Evolutionary conservation across 2,329 filamentous ascomycete species (phyloP), one percentile per base, ranked within the genome.

Genomic region (Penicillium sp.): DNA sequence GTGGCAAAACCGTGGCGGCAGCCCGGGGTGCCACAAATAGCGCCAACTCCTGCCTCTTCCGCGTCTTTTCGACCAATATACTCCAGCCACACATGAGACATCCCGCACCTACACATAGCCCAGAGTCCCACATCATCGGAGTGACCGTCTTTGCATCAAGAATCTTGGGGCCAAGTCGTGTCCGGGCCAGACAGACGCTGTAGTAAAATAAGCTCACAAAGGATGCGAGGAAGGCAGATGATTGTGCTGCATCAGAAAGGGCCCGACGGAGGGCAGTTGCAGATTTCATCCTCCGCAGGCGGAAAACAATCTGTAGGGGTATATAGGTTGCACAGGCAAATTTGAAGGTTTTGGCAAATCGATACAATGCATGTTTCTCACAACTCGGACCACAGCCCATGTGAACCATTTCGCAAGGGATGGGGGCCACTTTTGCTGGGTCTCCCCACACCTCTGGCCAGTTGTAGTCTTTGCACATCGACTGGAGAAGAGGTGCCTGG

Each of bases 161-260:
- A 13, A 93, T 22, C 34, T 71, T 82, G 0, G 91, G 91, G 0
- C 90, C 90, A 7, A 94, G 58, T 31, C 89, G 82, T 1, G 87
- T 92, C 43, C 91, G 84, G 6, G 85, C 80, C 0, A 95, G 83
- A 69, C 91, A 96, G 4, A 95, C 88, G 29, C 88, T 86, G 70
- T 95, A 95, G 76, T 92, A 95, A 71, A 93, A 94, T 11, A 92
- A 76, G 1, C 85, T 79, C 61, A 95, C 88, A 72, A 93, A 95
- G 0, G 85, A 77, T 3, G 86, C 89, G 1, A 96, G 81, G 70
- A 95, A 94, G 1, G 87, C 81, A 0, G 90, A 92, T 5, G 89
- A 92, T 32, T 88, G 84, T 10, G 81, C 74, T 1, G 89, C 85
- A 2, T 87, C 87, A 14, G 78, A 64, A 26, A 87, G 55, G 1